Evolutionary conservation across 1,284 basidiomycete genomes (phyloP).

Genomic region (Caloboletus inedulis): DNA sequence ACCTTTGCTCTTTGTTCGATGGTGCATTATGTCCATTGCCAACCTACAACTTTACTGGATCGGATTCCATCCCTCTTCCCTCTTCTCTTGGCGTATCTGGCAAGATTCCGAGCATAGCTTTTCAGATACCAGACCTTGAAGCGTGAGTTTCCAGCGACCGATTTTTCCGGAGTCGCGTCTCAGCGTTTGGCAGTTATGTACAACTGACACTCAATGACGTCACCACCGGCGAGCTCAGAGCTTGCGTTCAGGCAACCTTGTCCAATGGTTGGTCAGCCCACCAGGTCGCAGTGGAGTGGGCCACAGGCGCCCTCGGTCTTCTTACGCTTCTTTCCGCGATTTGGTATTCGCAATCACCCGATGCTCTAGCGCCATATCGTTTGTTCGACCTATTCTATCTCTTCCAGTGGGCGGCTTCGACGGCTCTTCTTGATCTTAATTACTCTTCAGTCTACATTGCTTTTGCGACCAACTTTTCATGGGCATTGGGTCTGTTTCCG

Average conservation of each 20-base stretch:
- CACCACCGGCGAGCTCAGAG: slow-evolving; percentile 67
- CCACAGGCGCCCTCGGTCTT: slow-evolving; percentile 68
- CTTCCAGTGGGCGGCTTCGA: slow-evolving; percentile 78
- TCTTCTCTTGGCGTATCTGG: slow-evolving; percentile 49
- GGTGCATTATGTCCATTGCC: slow-evolving; percentile 88
- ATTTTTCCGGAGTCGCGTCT: neutral
- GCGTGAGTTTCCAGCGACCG: slow-evolving; percentile 39
- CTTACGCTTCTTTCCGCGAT: slow-evolving; percentile 66
- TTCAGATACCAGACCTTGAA: slow-evolving; percentile 87
- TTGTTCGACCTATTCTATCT: slow-evolving; percentile 81
- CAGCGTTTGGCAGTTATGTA: slow-evolving; percentile 47
- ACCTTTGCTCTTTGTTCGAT: slow-evolving; percentile 71
- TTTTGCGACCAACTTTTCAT: slow-evolving; percentile 84
- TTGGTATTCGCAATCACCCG: slow-evolving; percentile 56
- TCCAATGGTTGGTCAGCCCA: slow-evolving; percentile 87
- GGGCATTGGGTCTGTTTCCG: slow-evolving; percentile 83
- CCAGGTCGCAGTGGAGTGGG: slow-evolving; percentile 76
- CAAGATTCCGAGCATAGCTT: slow-evolving; percentile 78
- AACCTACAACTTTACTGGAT: slow-evolving; percentile 80
- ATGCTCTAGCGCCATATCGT: slow-evolving; percentile 53
- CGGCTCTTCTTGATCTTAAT: slow-evolving; percentile 79
- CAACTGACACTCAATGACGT: slow-evolving; percentile 75
- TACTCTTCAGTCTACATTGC: slow-evolving; percentile 81
- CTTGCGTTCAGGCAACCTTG: slow-evolving; percentile 89
- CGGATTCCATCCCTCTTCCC: slow-evolving; percentile 75